Evolutionary conservation across 1,139 yeast species (phyloP).

Genomic region (Blastobotrys capitulatus): DNA sequence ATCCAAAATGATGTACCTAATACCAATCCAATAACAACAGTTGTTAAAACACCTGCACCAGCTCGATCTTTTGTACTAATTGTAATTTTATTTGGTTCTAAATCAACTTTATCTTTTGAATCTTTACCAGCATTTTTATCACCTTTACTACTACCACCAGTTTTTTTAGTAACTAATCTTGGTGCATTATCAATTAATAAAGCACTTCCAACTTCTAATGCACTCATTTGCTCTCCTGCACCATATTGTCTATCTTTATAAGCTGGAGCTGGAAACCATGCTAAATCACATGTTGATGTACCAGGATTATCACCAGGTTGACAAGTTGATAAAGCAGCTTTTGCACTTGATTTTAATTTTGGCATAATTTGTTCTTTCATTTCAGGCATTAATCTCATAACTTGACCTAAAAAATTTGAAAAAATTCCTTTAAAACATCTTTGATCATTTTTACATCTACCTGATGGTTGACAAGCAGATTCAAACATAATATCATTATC

Average conservation of each 20-base stretch:
- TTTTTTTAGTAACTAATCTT: constrained; percentile 36
- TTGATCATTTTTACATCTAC: constrained; percentile 76
- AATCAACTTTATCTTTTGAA: constrained; percentile 15
- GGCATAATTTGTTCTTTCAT: constrained; percentile 48
- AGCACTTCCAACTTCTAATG: constrained; percentile 71
- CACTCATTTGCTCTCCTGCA: constrained; percentile 88
- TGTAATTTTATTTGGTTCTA: constrained; percentile 23
- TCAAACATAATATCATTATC: constrained; percentile 59
- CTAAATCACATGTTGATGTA: constrained; percentile 65
- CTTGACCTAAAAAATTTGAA: constrained; percentile 67
- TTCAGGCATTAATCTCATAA: constrained; percentile 67
- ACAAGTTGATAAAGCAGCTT: constrained; percentile 78
- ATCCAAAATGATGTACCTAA: constrained; percentile 72
- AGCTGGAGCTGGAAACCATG: constrained; percentile 54
- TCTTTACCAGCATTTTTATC: constrained; percentile 32
- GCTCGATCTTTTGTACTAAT: constrained; percentile 60
- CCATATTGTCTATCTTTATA: constrained; percentile 76
- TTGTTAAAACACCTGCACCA: constrained; percentile 84
- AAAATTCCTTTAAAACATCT: constrained; percentile 83
- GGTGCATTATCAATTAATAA: constrained; percentile 47
- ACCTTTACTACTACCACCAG: constrained; percentile 49
- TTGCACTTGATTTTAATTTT: constrained; percentile 57
- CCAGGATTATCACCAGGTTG: constrained; percentile 83
- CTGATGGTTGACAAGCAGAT: constrained; percentile 66
- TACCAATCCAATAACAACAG: constrained; percentile 57